Conservation (phyloP, 805 yeast species). For the Metschnikowia noctiluminum region DNA sequence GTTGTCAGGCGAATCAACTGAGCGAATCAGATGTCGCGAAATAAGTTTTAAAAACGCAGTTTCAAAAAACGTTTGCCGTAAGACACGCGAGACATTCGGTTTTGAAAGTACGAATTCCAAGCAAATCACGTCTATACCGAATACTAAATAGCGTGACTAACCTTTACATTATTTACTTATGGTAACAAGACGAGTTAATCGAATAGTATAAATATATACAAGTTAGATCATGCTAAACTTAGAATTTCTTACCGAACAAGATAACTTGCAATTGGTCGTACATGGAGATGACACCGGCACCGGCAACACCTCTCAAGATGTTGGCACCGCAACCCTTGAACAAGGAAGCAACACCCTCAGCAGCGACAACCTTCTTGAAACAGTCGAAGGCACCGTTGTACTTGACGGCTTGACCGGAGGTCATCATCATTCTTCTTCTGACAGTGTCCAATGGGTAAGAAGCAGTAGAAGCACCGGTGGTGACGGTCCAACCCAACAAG, state of each 20-base stretch:
- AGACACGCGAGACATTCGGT: too few relatives aligned
- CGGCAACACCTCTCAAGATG: conserved; percentile 99
- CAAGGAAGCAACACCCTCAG: conserved; percentile 90
- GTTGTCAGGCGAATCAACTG: not conserved
- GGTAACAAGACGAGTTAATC: conserved; percentile 10
- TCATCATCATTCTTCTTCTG: conserved; percentile 99
- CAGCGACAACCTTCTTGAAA: conserved; percentile 86
- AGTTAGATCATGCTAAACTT: conserved; percentile 17
- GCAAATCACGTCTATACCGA: too few relatives aligned
- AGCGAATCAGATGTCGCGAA: not conserved
- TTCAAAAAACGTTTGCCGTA: too few relatives aligned
- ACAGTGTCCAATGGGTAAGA: conserved; percentile 99
- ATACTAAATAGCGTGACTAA: conserved; percentile 7
- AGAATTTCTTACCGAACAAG: conserved; percentile 92
- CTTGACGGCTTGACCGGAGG: conserved; percentile 98
- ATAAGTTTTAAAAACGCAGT: not conserved
- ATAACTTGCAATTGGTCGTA: conserved; percentile 96
- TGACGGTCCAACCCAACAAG: conserved; percentile 96
- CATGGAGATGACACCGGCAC: conserved; percentile 98
- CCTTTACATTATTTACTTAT: too few relatives aligned
- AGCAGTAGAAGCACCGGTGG: conserved; percentile 98
- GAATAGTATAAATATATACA: conserved; percentile 19
- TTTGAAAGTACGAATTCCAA: too few relatives aligned
- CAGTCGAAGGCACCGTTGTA: conserved; percentile 94
- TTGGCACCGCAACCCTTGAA: conserved; percentile 99